These are phyloP conservation scores for Rhododendron ovatum DNA, from an alignment of 148 eudicot species.

Conservation along the genomic window DNA sequence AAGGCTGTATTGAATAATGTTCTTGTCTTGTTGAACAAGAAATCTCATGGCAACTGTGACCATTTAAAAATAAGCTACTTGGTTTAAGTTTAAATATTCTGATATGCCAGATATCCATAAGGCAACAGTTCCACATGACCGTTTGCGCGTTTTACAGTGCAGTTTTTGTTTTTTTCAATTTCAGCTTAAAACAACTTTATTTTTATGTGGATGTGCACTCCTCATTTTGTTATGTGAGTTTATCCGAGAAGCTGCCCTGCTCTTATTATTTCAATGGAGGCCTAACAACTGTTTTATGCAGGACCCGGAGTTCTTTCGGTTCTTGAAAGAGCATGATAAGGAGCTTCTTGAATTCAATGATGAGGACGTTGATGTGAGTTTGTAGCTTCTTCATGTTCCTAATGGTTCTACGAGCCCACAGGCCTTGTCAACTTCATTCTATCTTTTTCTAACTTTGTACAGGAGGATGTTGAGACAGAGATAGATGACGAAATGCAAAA, in stretches of 20 bases:
- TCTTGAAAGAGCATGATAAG: conserved; percentile 72
- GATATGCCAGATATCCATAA: background rate
- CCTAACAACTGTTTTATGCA: conserved; percentile 28
- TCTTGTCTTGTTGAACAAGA: background rate
- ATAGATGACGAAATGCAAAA: conserved; percentile 41
- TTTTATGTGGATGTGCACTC: background rate
- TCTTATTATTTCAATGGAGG: background rate
- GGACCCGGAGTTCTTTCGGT: conserved; percentile 92
- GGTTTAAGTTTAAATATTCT: background rate
- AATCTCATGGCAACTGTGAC: background rate
- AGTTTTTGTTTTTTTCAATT: background rate
- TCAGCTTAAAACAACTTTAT: background rate
- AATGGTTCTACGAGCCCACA: conserved; percentile 8
- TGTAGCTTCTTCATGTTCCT: conserved; percentile 6
- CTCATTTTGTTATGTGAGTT: background rate
- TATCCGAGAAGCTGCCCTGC: background rate
- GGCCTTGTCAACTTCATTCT: conserved; percentile 14
- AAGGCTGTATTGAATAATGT: background rate
- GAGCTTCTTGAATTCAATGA: conserved; percentile 78
- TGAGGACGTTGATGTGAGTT: conserved; percentile 79
- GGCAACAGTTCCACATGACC: background rate
- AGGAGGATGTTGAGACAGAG: conserved; percentile 44
- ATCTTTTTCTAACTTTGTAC: conserved; percentile 12
- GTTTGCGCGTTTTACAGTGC: background rate
- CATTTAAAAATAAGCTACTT: background rate